A percentile compares a stretch with the other conserved stretches of the same genome.
Evolutionary conservation across 768 basidiomycete genomes (phyloP).

Genomic region (Suillus weaverae): DNA sequence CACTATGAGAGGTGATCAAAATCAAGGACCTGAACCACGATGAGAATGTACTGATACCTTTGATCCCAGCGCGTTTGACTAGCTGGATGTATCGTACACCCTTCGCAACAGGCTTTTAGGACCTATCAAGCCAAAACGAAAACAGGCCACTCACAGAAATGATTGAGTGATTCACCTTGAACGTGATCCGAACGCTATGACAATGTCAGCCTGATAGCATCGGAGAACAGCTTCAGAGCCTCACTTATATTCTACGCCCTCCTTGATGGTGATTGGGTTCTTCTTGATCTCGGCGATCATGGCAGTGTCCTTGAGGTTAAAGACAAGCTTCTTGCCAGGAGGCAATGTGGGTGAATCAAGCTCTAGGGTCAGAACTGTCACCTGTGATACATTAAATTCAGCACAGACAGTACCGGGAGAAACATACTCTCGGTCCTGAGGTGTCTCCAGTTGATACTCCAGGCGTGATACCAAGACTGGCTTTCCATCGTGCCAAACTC

Average conservation of each 20-base stretch:
- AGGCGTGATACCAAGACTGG: slow-evolving; percentile 80
- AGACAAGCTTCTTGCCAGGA: slow-evolving; percentile 55
- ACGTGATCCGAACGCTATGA: slow-evolving; percentile 72
- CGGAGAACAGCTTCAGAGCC: not conserved
- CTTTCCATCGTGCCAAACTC: slow-evolving; percentile 94
- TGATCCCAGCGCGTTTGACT: slow-evolving; percentile 77
- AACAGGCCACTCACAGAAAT: slow-evolving; percentile 56
- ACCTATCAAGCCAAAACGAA: not conserved
- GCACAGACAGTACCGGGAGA: slow-evolving; percentile 21
- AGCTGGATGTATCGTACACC: slow-evolving; percentile 87
- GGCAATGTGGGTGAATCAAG: slow-evolving; percentile 75
- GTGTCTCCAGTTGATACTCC: slow-evolving; percentile 40
- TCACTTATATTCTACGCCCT: slow-evolving; percentile 88
- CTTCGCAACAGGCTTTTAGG: slow-evolving; percentile 39
- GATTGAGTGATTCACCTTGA: slow-evolving; percentile 89
- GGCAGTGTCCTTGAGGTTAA: slow-evolving; percentile 58
- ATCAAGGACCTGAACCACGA: not conserved
- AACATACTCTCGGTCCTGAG: slow-evolving; percentile 64
- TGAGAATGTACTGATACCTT: slow-evolving; percentile 46
- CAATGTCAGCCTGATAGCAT: slow-evolving; percentile 9
- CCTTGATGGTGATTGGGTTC: slow-evolving; percentile 76
- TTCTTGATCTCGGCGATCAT: slow-evolving; percentile 63
- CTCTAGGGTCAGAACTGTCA: slow-evolving; percentile 74
- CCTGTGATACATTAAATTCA: slow-evolving; percentile 40
- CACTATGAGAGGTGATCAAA: slow-evolving; percentile 46